Percentiles rank a stretch among this genome's conserved stretches.
Conservation (phyloP, 2,329 filamentous ascomycete genomes). For the Aspergillus sp. region DNA sequence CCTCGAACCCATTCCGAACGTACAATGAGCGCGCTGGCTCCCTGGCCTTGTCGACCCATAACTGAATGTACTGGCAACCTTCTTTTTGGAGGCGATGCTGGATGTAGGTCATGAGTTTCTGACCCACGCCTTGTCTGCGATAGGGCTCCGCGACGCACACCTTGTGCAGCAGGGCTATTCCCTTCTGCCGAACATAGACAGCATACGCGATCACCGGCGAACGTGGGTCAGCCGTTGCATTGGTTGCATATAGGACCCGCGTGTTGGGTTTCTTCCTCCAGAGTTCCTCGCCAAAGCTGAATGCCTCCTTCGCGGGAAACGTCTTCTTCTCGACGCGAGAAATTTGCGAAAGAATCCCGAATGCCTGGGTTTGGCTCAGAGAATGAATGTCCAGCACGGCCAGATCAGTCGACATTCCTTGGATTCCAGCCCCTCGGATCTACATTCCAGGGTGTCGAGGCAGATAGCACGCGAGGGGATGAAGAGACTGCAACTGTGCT, state of each 20-base stretch:
- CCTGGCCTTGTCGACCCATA: slow-evolving; percentile 45
- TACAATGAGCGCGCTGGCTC: slow-evolving; percentile 39
- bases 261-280: slow-evolving; percentile 41
- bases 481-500: no score
- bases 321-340: slow-evolving; percentile 40
- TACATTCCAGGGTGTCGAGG: slow-evolving; percentile 12
- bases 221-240: slow-evolving; percentile 7
- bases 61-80: slow-evolving; percentile 39
- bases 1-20: slow-evolving; percentile 36
- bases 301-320: slow-evolving; percentile 44
- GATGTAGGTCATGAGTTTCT: slow-evolving; percentile 37
- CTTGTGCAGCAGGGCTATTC: slow-evolving; percentile 42
- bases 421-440: slow-evolving; percentile 11
- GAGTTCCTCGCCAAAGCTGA: slow-evolving; percentile 39
- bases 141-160: slow-evolving; percentile 40
- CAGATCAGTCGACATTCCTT: slow-evolving; percentile 17
- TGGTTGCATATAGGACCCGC: slow-evolving; percentile 30
- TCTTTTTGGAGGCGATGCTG: slow-evolving; percentile 34
- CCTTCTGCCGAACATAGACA: slow-evolving; percentile 38
- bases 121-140: slow-evolving; percentile 40
- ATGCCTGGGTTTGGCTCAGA: slow-evolving; percentile 24
- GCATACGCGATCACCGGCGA: slow-evolving; percentile 36
- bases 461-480: no score
- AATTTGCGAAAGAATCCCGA: slow-evolving; percentile 27
- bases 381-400: slow-evolving; percentile 31